Evolutionary conservation across 1,139 yeast species (phyloP).

Genomic region (Debaryomyces sp.): DNA sequence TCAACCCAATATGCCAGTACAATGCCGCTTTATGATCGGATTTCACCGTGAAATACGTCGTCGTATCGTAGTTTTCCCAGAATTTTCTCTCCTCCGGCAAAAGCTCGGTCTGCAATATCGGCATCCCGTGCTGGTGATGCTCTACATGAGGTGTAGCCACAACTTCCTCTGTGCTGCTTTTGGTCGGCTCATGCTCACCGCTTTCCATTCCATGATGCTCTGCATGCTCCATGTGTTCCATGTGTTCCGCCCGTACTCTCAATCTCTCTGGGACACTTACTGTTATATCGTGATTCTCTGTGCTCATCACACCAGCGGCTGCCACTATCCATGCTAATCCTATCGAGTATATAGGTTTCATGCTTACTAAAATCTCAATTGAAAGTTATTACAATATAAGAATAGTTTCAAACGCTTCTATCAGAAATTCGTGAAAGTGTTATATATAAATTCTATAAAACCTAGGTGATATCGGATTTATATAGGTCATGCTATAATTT

Average conservation of each 20-base stretch:
- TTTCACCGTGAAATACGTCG: slow-evolving; percentile 69
- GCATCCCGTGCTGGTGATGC: slow-evolving; percentile 68
- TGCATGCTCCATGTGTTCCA: slow-evolving; percentile 11
- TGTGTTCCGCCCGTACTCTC: not conserved
- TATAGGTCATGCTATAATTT: slow-evolving; percentile 1
- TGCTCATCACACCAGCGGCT: slow-evolving; percentile 3
- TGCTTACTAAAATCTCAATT: not conserved
- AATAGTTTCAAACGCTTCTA: not conserved
- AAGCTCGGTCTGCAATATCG: slow-evolving; percentile 69
- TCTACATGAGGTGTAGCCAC: slow-evolving; percentile 54
- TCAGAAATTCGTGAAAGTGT: not conserved
- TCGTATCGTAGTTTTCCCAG: slow-evolving; percentile 84
- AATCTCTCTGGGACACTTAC: not conserved
- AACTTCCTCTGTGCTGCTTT: slow-evolving; percentile 7
- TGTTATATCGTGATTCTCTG: not conserved
- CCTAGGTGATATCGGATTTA: not conserved
- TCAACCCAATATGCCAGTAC: slow-evolving; percentile 55
- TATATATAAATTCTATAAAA: slow-evolving; percentile 1
- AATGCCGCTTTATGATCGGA: slow-evolving; percentile 54
- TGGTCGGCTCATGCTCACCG: slow-evolving; percentile 1
- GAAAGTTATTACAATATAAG: not conserved
- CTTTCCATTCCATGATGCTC: slow-evolving; percentile 7
- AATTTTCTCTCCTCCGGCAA: slow-evolving; percentile 71
- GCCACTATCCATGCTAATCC: not conserved
- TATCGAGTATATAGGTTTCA: not conserved